A percentile compares a stretch with the other conserved stretches of the same genome.
Conservation (phyloP, 2,329 filamentous ascomycete species). For the Fusarium neocosmosporiellum region DNA sequence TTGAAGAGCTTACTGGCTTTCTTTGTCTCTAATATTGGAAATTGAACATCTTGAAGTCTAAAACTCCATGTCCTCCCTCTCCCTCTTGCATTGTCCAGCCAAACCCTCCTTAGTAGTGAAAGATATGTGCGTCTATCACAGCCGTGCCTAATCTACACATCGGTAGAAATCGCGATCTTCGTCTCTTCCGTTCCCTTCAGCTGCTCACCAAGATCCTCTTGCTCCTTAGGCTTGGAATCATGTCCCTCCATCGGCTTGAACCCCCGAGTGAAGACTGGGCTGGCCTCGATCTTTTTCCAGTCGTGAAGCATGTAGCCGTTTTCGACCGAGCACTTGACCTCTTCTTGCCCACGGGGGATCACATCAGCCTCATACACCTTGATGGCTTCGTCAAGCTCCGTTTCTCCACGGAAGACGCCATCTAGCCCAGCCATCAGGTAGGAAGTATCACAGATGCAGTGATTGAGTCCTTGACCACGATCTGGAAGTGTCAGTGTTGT, state of each 20-base stretch:
- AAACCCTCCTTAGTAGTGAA: background rate
- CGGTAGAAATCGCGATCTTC: background rate
- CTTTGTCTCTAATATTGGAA: background rate
- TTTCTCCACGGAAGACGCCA: background rate
- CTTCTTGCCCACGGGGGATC: slow-evolving; percentile 36
- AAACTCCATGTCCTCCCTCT: background rate
- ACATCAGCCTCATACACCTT: slow-evolving; percentile 30
- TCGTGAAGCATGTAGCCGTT: slow-evolving; percentile 39
- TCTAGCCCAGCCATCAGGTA: slow-evolving; percentile 22
- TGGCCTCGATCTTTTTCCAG: slow-evolving; percentile 35
- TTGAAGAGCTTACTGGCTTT: background rate
- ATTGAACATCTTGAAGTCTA: background rate
- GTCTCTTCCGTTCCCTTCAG: background rate
- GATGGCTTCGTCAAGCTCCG: slow-evolving; percentile 8
- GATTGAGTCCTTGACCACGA: slow-evolving; percentile 38
- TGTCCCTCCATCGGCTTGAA: slow-evolving; percentile 41
- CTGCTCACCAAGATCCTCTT: background rate
- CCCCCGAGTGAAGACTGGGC: slow-evolving; percentile 35
- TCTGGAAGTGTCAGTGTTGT: slow-evolving; percentile 7
- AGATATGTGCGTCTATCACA: background rate
- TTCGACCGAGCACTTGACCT: slow-evolving; percentile 38
- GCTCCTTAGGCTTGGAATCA: slow-evolving; percentile 7
- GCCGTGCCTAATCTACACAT: background rate
- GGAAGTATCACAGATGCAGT: slow-evolving; percentile 35
- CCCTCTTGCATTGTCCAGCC: background rate